A percentile compares a stretch with the other conserved stretches of the same genome.
phyloP scores from a whole-genome alignment of 208 protist genomes.

The Trypanosoma vivax region DNA sequence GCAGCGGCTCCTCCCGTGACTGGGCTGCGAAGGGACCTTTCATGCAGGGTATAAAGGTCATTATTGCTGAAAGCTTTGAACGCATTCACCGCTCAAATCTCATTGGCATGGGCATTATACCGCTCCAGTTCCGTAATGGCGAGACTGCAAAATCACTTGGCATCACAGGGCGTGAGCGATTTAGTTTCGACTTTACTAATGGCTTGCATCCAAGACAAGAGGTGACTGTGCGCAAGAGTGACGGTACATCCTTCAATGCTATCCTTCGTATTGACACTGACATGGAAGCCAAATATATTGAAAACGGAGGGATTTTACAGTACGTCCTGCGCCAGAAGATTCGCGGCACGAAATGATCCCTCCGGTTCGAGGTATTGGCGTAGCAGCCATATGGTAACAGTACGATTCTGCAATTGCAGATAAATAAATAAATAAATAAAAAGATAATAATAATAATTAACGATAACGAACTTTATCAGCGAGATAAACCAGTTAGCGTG shows the following conservation, averaged over 20 bases:
- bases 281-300: slow-evolving; percentile 92
- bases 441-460: slow-evolving; percentile 13
- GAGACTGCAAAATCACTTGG: slow-evolving; percentile 80
- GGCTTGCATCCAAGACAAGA: slow-evolving; percentile 79
- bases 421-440: slow-evolving; percentile 17
- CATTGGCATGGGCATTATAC: slow-evolving; percentile 94
- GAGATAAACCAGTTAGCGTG: too few relatives aligned
- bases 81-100: slow-evolving; percentile 95
- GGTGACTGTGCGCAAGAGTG: slow-evolving; percentile 76
- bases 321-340: slow-evolving; percentile 88
- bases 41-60: slow-evolving; percentile 91
- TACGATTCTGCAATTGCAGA: too few relatives aligned
- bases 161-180: slow-evolving; percentile 91
- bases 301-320: slow-evolving; percentile 91
- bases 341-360: too few relatives aligned
- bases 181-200: slow-evolving; percentile 82
- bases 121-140: slow-evolving; percentile 91
- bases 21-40: slow-evolving; percentile 96
- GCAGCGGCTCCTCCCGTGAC: slow-evolving; percentile 92
- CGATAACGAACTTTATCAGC: neutral
- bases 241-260: slow-evolving; percentile 82
- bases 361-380: too few relatives aligned
- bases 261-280: slow-evolving; percentile 92
- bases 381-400: too few relatives aligned
- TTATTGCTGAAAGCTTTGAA: slow-evolving; percentile 93